Base-by-base conservation (phyloP, 805 yeast genomes). In the Yamadazyma paraphyllophila region DNA sequence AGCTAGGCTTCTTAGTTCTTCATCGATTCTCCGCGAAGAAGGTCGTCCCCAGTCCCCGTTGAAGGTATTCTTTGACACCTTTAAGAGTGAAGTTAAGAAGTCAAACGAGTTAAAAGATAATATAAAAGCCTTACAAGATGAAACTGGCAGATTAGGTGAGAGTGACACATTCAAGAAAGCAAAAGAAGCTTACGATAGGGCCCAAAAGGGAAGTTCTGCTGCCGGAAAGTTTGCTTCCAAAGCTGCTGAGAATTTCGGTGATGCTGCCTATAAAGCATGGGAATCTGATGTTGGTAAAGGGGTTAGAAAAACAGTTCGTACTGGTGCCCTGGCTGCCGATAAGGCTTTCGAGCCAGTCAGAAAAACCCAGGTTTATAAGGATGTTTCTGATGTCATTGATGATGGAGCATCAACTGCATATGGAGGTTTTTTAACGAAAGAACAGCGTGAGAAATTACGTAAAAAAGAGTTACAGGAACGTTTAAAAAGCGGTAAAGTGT, bases 171-270 rank as follows among this genome's bases (percentile, higher is more conserved):
- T 88, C 71, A 88, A 85, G 64, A 81, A 78, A 58, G 99, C 99
- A 29, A 85, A 86, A 61, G 97, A 90, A 49, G 99, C 99, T 0
- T 89, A 85, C 57, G 86, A 86, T 45, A 78, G 74, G 45, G 97
- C 98, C 2, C 94, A 87, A 58, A 82, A 80, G 60, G 78, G 81
- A 11, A 66, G 77, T 14, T 76, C 88, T 14, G 86, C 86, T 32
- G 76, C 82, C n/a, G 80, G 82, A 7, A 80, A 86, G 62, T 85
- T 89, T 36, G 80, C 88, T 45, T 79, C 81, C 58, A 87, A 86
- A 67, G 94, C 98, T 4, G 97, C 97, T n/a, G 88, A 86, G 57
- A 92, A 83, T 33, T 89, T 94, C 30, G 98, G 97, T 44, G 84
- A 78, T 47, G 96, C 83, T 37, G 98, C 97, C 3, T 74, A 78